These are phyloP conservation scores for Wallacemonas sp. DNA, from an alignment of 208 protist genomes.

Conservation along the genomic window DNA sequence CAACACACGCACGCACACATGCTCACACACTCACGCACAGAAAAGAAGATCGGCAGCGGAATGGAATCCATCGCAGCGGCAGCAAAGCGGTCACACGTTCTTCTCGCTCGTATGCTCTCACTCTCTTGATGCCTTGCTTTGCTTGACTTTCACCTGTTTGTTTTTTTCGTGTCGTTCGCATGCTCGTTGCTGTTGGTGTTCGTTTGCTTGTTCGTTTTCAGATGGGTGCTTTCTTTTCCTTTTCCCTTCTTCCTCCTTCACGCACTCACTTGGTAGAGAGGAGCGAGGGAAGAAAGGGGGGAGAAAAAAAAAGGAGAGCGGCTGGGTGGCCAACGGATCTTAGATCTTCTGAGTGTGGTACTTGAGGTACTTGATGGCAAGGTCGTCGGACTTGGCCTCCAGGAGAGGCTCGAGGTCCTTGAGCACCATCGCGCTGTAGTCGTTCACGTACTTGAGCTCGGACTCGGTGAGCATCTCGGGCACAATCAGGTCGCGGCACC, in stretches of 20 bases:
- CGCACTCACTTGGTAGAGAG: no score
- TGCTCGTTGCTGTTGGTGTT: no score
- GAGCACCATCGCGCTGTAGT: conserved; percentile 69
- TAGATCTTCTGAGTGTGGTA: conserved; percentile 66
- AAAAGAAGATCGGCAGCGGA: no score
- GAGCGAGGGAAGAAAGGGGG: not conserved
- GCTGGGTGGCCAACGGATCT: not conserved
- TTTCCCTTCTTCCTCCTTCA: no score
- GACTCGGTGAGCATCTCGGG: conserved; percentile 53
- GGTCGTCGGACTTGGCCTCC: conserved; percentile 39
- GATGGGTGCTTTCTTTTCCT: no score
- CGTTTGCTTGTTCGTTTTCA: no score
- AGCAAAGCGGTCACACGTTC: no score
- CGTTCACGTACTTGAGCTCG: conserved; percentile 78
- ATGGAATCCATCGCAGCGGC: no score
- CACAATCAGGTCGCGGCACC: conserved; percentile 92
- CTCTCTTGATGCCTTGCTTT: not conserved
- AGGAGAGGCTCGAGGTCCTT: conserved; percentile 48
- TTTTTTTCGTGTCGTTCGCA: not conserved
- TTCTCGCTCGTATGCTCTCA: no score
- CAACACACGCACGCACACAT: no score
- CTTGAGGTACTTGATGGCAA: conserved; percentile 65
- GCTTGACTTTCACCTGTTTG: not conserved
- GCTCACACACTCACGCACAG: no score
- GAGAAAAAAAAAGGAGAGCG: not conserved